Conservation (phyloP, 352 stramenopile species). For the Phytophthora macrochlamydospora region DNA sequence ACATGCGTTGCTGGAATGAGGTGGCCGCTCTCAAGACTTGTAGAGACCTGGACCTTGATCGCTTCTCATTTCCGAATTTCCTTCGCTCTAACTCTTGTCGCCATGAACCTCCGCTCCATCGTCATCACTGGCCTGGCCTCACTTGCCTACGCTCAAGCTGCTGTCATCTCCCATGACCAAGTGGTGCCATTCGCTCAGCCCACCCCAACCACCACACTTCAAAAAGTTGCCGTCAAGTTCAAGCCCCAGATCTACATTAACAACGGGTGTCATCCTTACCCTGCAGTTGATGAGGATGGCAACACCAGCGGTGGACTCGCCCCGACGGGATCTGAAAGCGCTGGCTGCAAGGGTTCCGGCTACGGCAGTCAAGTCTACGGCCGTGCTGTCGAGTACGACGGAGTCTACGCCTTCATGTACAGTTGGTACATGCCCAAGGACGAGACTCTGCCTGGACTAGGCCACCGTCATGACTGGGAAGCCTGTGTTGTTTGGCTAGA, state of each 20-base stretch:
- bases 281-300: constrained; percentile 27
- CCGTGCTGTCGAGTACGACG: constrained; percentile 21
- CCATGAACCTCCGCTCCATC: constrained; percentile 10
- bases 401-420: constrained; percentile 31
- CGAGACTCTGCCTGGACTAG: constrained; percentile 22
- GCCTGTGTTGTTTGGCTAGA: constrained; percentile 42
- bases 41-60: not conserved
- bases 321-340: constrained; percentile 19
- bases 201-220: not conserved
- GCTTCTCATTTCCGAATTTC: constrained; percentile 10
- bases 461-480: constrained; percentile 42
- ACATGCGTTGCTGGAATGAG: not conserved
- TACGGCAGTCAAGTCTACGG: constrained; percentile 25
- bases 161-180: constrained; percentile 16
- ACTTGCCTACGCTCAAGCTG: constrained; percentile 1
- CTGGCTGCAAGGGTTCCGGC: constrained; percentile 26
- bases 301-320: constrained; percentile 28
- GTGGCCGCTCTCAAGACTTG: not conserved
- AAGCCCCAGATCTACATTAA: constrained; percentile 3
- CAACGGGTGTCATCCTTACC: constrained; percentile 30
- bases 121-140: not conserved
- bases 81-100: not conserved
- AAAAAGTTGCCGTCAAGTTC: constrained; percentile 3
- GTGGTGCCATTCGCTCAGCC: constrained; percentile 6
- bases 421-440: constrained; percentile 50